Base-by-base conservation (phyloP, 352 stramenopile species). In the Phytophthora sp. region DNA sequence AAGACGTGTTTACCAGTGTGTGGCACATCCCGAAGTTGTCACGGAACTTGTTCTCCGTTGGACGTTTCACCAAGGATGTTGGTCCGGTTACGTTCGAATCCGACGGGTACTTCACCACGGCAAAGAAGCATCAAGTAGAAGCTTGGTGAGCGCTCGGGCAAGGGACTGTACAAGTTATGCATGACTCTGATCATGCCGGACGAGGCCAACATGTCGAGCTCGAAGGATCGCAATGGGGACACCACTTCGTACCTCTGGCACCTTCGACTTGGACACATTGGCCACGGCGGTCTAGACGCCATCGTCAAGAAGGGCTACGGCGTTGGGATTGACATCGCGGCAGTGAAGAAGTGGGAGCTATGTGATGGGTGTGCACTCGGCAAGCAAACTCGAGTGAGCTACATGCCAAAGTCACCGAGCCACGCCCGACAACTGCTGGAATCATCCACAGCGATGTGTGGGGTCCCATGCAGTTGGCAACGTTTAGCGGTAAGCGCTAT, bases 231-330 rank as follows among this genome's bases (percentile, higher is more conserved):
- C 16, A 30, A 38, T 41, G 26, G 24, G 46, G 9, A n/a, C n/a
- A n/a, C n/a, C n/a, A n/a, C n/a, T n/a, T n/a, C n/a, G n/a, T n/a
- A n/a, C n/a, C n/a, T n/a, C n/a, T 62, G 39, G 38, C 52, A 60
- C 52, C 52, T 51, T 51, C 52, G 38, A 60, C 52, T 60, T 52
- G 54, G 41, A 23, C 54, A 53, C 39, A 62, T 62, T n/a, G 39
- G 41, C 36, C 52, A 51, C 39, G 52, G 52, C 36, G 38, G 52
- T 51, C 24, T 60, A 50, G 35, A 50, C 24, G 41, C 52, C 36
- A 60, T 60, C 36, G 36, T n/a, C n/a, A n/a, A n/a, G n/a, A n/a
- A n/a, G n/a, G n/a, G n/a, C n/a, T n/a, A n/a, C n/a, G n/a, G n/a
- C n/a, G n/a, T n/a, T n/a, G n/a, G n/a, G n/a, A n/a, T n/a, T n/a